These are phyloP conservation scores for Arachnomyces sp. DNA, from an alignment of 2,329 filamentous ascomycete genomes.

Conservation along the genomic window DNA sequence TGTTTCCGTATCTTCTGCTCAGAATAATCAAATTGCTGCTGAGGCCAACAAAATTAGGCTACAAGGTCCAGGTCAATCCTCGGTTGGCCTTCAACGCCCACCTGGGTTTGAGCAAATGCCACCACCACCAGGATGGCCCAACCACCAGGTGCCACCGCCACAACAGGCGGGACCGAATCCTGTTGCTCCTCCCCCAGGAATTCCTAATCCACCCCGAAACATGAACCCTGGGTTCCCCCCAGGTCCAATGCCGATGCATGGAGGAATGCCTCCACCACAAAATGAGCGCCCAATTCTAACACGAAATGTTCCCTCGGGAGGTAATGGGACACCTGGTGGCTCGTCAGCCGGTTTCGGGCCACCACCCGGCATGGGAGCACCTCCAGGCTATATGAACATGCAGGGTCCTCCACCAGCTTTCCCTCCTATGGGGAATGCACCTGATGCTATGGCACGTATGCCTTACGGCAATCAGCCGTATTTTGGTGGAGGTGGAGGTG, in stretches of 20 bases:
- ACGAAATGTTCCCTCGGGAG: conserved; percentile 25
- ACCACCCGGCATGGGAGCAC: conserved; percentile 39
- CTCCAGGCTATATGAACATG: conserved; percentile 36
- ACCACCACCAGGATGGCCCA: conserved; percentile 33
- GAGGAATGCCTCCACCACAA: conserved; percentile 22
- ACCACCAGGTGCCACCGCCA: conserved; percentile 24
- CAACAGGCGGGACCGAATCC: conserved; percentile 27
- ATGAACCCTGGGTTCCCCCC: conserved; percentile 31
- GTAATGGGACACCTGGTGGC: conserved; percentile 19
- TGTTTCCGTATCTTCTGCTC: conserved; percentile 26
- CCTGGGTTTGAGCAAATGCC: conserved; percentile 38
- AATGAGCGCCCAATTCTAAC: conserved; percentile 32
- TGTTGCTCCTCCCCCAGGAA: conserved; percentile 32
- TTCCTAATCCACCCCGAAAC: conserved; percentile 28
- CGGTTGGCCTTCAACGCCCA: conserved; percentile 36
- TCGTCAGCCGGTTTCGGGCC: conserved; percentile 18
- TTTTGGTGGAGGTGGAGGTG: conserved; percentile 29
- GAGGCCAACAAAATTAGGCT: conserved; percentile 26
- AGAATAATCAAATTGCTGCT: conserved; percentile 21
- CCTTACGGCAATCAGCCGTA: conserved; percentile 27
- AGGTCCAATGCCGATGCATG: conserved; percentile 30
- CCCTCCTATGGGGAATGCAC: conserved; percentile 32
- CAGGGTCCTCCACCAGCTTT: conserved; percentile 34
- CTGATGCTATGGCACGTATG: conserved; percentile 31
- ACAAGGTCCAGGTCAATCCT: conserved; percentile 25